Base-by-base conservation (phyloP, 1,284 basidiomycete species). In the Thelephora terrestris region DNA sequence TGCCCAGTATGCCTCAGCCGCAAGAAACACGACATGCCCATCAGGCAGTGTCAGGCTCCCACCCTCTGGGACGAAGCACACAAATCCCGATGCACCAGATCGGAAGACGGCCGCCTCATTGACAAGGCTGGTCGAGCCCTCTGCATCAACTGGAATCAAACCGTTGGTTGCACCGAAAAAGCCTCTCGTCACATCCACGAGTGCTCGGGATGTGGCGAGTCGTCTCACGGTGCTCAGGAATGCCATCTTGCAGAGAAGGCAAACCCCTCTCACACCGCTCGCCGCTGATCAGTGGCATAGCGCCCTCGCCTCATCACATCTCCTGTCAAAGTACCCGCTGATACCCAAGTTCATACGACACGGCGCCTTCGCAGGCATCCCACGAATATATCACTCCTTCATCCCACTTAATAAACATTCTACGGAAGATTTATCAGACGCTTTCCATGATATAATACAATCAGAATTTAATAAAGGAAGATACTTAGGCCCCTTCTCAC, bases 401-500 rank as follows among this genome's bases (percentile, higher is more conserved):
- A 53, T 58, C 2, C 63, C 64, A 4, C 51, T 52, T 47, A 70
- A 68, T 57, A 51, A 45, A 18, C 3, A 43, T 20, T 48, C 53
- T 43, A 35, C 42, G 21, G 59, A 58, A 43, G 7, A 49, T 0
- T 23, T 54, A 24, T 12, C 16, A 4, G 23, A 16, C 9, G 43
- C 23, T 5, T 54, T 58, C 44, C 10, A 47, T 6, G 27, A 46
- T 0, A 61, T 66, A 21, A n/a, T 64, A 0, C 2, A 53, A 0
- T 38, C 52, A 0, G 68, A 71, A 50, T 52, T 69, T 7, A 14
- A 2, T 0, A 44, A 27, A 9, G 53, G 52, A 2, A 50, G 63
- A 0, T 69, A 68, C 49, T 5, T 69, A 3, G 66, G 68, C 0
- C 67, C 67, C 1, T 54, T 63, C 23, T 51, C 61, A 0, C 44